Base-by-base conservation (phyloP, 1,139 yeast species). In the Eremothecium cymbalariae region DNA sequence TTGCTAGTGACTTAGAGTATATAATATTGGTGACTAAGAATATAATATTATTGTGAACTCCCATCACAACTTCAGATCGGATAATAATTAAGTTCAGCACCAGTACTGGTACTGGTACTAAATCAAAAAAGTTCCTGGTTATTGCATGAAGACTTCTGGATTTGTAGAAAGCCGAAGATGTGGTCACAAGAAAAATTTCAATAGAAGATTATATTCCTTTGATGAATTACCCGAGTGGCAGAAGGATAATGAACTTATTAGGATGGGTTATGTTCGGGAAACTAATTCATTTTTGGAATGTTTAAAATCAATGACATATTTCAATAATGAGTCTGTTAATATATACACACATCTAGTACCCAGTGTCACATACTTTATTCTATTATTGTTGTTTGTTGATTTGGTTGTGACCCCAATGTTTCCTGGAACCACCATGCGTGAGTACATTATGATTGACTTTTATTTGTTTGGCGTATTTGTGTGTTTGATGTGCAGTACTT, bases 321-420 rank as follows among this genome's bases (percentile, higher is more conserved):
- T 82, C 27, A 94, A 86, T 58, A 86, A 86, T 50, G 96, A 86
- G 56, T 65, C 94, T 0, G 72, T 83, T 31, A 86, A 86, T 53
- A 81, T 86, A 22, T 79, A 82, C 60, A 64, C 88, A 3, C 96
- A 86, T 54, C 60, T 86, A 42, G 31, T 84, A 1, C 95, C 96
- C 0, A 74, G 84, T 1, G 36, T 68, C 4, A 45, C 68, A 0
- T 54, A 68, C 2, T 54, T 74, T 8, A 25, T 50, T 3, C 24
- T 48, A 5, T 33, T 60, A 2, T 44, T 47, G 34, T 53, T 32
- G 36, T 47, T 51, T 47, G 45, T 59, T 43, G 46, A 55, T 31
- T 49, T 38, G 18, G 44, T 54, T 16, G 40, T 53, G 27, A 45
- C 62, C 6, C 72, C 74, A 1, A 45, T 58, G 1, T 76, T 73